These are phyloP conservation scores for Colletotrichum truncatum DNA, from an alignment of 2,329 filamentous ascomycete species.

Conservation along the genomic window DNA sequence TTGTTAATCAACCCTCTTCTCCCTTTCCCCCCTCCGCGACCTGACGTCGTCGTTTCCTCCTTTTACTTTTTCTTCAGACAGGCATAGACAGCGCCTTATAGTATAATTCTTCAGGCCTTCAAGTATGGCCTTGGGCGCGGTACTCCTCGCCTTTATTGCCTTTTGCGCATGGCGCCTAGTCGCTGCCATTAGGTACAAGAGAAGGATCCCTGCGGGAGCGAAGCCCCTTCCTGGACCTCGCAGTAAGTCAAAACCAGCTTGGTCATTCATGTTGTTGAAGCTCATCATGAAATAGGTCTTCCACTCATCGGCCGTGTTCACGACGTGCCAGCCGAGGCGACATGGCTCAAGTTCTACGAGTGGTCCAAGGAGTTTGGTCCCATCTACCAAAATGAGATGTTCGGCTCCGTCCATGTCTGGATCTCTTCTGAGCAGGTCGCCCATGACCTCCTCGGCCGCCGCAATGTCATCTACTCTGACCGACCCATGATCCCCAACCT, in stretches of 20 bases:
- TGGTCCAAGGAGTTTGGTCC: slow-evolving; percentile 56
- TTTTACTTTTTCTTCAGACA: not conserved
- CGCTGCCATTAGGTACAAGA: slow-evolving; percentile 23
- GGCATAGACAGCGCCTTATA: not conserved
- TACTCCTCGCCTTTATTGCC: slow-evolving; percentile 20
- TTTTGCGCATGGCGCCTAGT: slow-evolving; percentile 29
- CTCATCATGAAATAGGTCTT: slow-evolving; percentile 40
- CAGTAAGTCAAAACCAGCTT: slow-evolving; percentile 32
- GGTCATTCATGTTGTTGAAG: not conserved
- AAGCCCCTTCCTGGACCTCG: slow-evolving; percentile 40
- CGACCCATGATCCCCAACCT: slow-evolving; percentile 56
- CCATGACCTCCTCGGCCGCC: slow-evolving; percentile 52
- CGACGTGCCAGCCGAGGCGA: slow-evolving; percentile 49
- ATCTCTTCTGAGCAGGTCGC: slow-evolving; percentile 56
- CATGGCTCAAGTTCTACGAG: slow-evolving; percentile 59
- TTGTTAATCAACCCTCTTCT: slow-evolving; percentile 20
- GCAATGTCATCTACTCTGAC: slow-evolving; percentile 55
- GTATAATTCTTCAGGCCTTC: not conserved
- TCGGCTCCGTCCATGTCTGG: slow-evolving; percentile 56
- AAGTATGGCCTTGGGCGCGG: slow-evolving; percentile 27
- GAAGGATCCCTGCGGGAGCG: slow-evolving; percentile 36
- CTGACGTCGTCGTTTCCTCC: not conserved
- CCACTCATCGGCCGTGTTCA: slow-evolving; percentile 56
- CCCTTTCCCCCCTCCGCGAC: slow-evolving; percentile 10
- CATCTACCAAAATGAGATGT: slow-evolving; percentile 56